These are phyloP conservation scores for Talaromyces verruculosus DNA, from an alignment of 2,329 filamentous ascomycete species.

Conservation along the genomic window DNA sequence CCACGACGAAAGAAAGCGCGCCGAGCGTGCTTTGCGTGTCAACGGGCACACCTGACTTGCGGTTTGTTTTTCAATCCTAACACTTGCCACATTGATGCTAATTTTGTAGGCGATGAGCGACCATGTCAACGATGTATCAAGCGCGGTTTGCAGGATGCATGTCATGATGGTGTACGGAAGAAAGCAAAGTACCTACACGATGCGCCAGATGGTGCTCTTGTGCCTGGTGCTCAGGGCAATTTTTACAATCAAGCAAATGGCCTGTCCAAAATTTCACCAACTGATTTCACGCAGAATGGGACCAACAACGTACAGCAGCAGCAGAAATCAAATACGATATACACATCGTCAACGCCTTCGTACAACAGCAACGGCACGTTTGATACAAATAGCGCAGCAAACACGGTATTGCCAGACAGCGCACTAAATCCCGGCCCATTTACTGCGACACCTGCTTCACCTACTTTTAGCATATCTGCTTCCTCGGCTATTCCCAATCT, in stretches of 20 bases:
- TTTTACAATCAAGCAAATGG: slow-evolving; percentile 52
- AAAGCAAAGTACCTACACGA: slow-evolving; percentile 99
- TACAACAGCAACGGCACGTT: slow-evolving; percentile 38
- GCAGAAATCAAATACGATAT: slow-evolving; percentile 40
- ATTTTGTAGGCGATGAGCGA: slow-evolving; percentile 76
- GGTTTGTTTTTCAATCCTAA: slow-evolving; percentile 56
- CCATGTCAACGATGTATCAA: slow-evolving; percentile 94
- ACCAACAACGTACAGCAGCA: slow-evolving; percentile 39
- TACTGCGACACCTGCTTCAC: slow-evolving; percentile 66
- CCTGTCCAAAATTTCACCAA: slow-evolving; percentile 29
- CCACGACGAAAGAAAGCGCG: slow-evolving; percentile 94
- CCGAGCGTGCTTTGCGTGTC: slow-evolving; percentile 93
- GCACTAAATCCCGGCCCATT: slow-evolving; percentile 55
- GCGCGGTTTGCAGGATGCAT: slow-evolving; percentile 83
- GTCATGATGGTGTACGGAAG: slow-evolving; percentile 94
- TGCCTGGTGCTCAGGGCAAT: slow-evolving; percentile 79
- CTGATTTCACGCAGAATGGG: slow-evolving; percentile 35
- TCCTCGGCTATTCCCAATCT: slow-evolving; percentile 42
- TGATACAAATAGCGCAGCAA: slow-evolving; percentile 39
- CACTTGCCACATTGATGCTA: slow-evolving; percentile 17
- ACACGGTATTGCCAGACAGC: slow-evolving; percentile 47
- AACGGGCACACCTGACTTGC: slow-evolving; percentile 95
- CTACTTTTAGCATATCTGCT: slow-evolving; percentile 62
- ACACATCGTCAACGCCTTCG: slow-evolving; percentile 29
- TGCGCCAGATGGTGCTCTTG: slow-evolving; percentile 82